Evolutionary conservation across 169 alveolate genomes (phyloP).

Genomic region (Perkinsus olseni): DNA sequence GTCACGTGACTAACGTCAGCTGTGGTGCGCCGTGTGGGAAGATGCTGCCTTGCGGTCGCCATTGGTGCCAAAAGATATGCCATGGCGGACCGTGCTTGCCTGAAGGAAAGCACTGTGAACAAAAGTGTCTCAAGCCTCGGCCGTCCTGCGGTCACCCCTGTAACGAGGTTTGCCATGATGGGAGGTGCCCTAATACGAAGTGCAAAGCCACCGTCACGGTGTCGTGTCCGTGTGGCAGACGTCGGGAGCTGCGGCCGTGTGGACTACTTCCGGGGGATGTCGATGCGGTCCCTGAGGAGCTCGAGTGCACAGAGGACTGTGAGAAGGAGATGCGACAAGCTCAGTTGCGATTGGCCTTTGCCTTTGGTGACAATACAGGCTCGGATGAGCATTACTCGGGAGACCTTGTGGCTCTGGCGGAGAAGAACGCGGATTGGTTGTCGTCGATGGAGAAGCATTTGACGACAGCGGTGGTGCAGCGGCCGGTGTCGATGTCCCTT

Average conservation of each 20-base stretch:
- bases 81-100: conserved; percentile 52
- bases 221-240: background rate
- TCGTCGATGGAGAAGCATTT: background rate
- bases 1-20: background rate
- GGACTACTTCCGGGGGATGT: background rate
- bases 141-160: background rate
- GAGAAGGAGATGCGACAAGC: background rate
- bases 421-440: background rate
- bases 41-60: conserved; percentile 55
- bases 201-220: background rate
- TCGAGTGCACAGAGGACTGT: background rate
- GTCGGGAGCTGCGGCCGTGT: background rate
- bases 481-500: background rate
- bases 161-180: background rate
- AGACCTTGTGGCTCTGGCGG: background rate
- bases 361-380: background rate
- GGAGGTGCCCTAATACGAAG: background rate
- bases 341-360: background rate
- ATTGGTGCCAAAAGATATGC: conserved; percentile 47
- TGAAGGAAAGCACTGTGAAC: background rate
- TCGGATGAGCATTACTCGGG: background rate
- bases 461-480: background rate
- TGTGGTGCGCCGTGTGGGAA: conserved; percentile 52
- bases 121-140: background rate
- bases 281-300: background rate